Evolutionary conservation across 352 stramenopile genomes (phyloP).

Genomic region (Phytophthora brassicae): DNA sequence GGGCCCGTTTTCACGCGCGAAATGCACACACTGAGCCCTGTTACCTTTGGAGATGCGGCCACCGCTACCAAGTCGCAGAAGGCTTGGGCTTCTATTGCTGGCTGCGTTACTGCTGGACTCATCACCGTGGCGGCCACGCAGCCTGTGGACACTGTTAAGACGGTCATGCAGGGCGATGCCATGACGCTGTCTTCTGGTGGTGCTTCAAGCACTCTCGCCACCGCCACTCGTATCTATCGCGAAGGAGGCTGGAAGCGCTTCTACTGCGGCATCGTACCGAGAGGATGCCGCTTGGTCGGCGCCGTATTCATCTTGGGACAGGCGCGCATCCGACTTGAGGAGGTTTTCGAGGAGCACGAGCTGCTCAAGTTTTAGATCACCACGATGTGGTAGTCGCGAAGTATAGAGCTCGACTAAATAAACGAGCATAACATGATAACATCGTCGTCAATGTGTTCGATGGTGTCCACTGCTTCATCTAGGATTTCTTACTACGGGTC

Average conservation of each 20-base stretch:
- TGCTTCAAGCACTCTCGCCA: conserved; percentile 43
- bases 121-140: conserved; percentile 78
- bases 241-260: conserved; percentile 55
- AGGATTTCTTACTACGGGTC: too few species aligned
- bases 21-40: conserved; percentile 54
- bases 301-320: conserved; percentile 85
- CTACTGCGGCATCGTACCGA: conserved; percentile 73
- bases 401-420: conserved; percentile 18
- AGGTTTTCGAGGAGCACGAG: conserved; percentile 65
- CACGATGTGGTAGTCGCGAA: too few species aligned
- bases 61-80: conserved; percentile 62
- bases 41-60: conserved; percentile 54
- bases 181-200: conserved; percentile 42
- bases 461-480: too few species aligned
- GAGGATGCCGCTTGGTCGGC: conserved; percentile 76
- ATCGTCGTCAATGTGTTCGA: too few species aligned
- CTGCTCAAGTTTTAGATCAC: conserved; percentile 43
- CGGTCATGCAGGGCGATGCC: conserved; percentile 82
- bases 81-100: conserved; percentile 56
- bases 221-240: conserved; percentile 46
- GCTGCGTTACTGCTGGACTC: conserved; percentile 72
- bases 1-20: conserved; percentile 67
- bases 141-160: conserved; percentile 85
- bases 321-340: conserved; percentile 68
- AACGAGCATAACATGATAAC: conserved; percentile 10